phyloP scores from a whole-genome alignment of 257 asterid species.

The Euphrasia confusa region DNA sequence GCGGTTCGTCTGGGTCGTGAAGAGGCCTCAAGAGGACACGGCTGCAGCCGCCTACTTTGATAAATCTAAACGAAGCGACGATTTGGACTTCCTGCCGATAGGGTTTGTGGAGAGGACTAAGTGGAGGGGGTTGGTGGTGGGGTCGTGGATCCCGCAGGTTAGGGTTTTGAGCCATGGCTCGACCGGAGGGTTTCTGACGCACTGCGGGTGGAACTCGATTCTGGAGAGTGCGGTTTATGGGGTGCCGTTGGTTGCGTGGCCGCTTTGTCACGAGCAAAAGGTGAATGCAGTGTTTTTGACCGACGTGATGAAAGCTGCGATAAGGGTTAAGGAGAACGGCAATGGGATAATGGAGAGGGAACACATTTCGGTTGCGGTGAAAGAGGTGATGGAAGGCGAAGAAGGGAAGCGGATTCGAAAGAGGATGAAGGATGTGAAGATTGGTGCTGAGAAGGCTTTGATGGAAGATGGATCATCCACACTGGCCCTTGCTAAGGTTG shows the following conservation, averaged over 20 bases:
- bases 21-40: slow-evolving; percentile 19
- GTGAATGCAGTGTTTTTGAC: slow-evolving; percentile 27
- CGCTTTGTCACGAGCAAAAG: slow-evolving; percentile 22
- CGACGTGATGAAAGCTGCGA: slow-evolving; percentile 19
- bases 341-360: slow-evolving; percentile 21
- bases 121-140: slow-evolving; percentile 21
- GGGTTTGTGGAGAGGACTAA: slow-evolving; percentile 26
- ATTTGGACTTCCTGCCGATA: slow-evolving; percentile 14
- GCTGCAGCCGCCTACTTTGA: too few relatives aligned
- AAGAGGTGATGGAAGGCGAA: slow-evolving; percentile 20
- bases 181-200: slow-evolving; percentile 18
- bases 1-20: slow-evolving; percentile 38
- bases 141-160: slow-evolving; percentile 26
- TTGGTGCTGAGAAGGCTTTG: background rate
- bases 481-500: slow-evolving; percentile 18
- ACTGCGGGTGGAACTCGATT: slow-evolving; percentile 18
- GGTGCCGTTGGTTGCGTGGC: slow-evolving; percentile 19
- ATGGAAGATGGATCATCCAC: slow-evolving; percentile 15
- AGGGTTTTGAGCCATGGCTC: slow-evolving; percentile 19
- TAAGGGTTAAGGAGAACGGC: slow-evolving; percentile 12
- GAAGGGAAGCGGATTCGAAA: background rate
- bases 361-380: background rate
- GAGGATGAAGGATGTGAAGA: slow-evolving; percentile 2
- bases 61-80: background rate
- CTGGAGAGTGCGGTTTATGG: slow-evolving; percentile 20